Conservation (phyloP, 768 basidiomycete genomes). For the Russula sp. region DNA sequence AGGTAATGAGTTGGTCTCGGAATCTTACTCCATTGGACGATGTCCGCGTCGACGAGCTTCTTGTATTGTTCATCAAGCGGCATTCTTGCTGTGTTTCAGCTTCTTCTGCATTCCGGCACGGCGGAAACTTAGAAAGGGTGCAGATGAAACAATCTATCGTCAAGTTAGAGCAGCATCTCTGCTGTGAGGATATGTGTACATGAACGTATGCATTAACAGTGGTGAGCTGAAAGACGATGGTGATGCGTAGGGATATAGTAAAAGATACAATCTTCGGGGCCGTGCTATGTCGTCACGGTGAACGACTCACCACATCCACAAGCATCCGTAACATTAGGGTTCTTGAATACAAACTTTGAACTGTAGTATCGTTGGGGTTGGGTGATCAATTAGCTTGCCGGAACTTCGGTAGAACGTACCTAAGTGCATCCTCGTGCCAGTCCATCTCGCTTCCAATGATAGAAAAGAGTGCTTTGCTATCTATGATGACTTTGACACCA, state of each 20-base stretch:
- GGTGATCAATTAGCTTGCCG: neutral
- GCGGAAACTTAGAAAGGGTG: too few relatives aligned
- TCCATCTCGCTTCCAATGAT: constrained; percentile 99
- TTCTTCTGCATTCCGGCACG: too few relatives aligned
- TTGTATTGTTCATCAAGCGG: too few relatives aligned
- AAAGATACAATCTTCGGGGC: constrained; percentile 6
- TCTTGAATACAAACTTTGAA: constrained; percentile 77
- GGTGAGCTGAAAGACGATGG: neutral
- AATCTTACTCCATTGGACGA: neutral
- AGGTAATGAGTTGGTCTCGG: neutral
- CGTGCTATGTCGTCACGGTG: constrained; percentile 40
- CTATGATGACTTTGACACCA: constrained; percentile 87
- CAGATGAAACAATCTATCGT: neutral
- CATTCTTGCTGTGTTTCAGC: too few relatives aligned
- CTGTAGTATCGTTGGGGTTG: constrained; percentile 32
- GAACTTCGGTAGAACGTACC: constrained; percentile 40
- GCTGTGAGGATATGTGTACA: constrained; percentile 5
- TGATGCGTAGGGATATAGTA: neutral
- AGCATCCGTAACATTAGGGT: constrained; percentile 91
- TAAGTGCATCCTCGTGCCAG: constrained; percentile 90
- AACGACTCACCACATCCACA: constrained; percentile 96
- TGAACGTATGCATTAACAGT: neutral
- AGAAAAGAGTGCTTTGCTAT: constrained; percentile 93
- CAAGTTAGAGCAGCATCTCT: neutral
- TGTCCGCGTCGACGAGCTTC: neutral